Conservation (phyloP, 495 filamentous ascomycete species). For the Thermochaetoides thermophila region DNA sequence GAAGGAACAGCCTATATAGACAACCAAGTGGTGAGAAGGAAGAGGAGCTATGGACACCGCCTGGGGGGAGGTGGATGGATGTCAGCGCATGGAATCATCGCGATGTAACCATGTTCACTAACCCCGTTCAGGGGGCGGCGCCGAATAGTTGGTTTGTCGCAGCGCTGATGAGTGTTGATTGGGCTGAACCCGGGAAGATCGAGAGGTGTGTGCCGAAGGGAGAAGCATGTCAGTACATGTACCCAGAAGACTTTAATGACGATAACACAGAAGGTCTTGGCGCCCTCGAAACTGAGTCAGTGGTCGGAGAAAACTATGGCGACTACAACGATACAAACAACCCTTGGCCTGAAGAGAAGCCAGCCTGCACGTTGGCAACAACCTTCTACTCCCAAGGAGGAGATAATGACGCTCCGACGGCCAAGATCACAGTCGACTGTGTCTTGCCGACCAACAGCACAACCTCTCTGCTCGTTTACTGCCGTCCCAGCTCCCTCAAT, state of each 20-base stretch:
- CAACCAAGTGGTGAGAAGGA: no score
- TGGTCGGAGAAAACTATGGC: no score
- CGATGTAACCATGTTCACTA: constrained; percentile 16
- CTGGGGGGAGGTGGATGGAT: constrained; percentile 19
- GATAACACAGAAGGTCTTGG: no score
- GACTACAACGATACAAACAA: no score
- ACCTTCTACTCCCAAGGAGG: constrained; percentile 27
- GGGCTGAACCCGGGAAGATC: constrained; percentile 20
- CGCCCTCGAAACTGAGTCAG: no score
- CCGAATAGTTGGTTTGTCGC: constrained; percentile 22
- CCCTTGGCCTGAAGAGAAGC: no score
- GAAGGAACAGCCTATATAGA: no score
- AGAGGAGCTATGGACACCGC: constrained; percentile 16
- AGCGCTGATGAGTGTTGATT: constrained; percentile 23
- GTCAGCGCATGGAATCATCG: constrained; percentile 9
- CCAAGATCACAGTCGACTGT: constrained; percentile 23
- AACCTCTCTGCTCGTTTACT: constrained; percentile 21
- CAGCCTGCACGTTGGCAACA: constrained; percentile 9
- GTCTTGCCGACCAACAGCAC: constrained; percentile 23
- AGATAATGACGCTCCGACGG: constrained; percentile 20
- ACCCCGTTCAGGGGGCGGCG: constrained; percentile 23
- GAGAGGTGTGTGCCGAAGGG: constrained; percentile 16
- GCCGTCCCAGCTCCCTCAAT: constrained; percentile 11
- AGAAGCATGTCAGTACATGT: no score
- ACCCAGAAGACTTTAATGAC: no score